Evolutionary conservation across 2,329 filamentous ascomycete species (phyloP), one percentile per base, ranked within the genome.

Genomic region (Hymenoscyphus fraxineus): DNA sequence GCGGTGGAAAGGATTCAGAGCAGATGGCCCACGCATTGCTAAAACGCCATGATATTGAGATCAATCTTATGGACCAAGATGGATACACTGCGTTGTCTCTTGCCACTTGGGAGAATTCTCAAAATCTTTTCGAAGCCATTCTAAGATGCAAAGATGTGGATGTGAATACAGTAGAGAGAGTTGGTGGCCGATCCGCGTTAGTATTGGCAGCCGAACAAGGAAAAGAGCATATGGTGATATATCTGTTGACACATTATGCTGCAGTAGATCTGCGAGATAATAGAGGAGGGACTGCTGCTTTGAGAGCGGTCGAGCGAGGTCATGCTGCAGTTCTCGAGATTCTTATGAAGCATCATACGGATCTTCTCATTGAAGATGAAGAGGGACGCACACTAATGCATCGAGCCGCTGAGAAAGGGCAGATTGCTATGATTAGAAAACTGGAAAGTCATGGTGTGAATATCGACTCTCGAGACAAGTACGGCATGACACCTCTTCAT

Each of bases 401-500:
- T 31, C 59, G 54, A 19, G 66, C 67, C 27, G 60, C 66, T 5
- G 65, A 65, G 47, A 40, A 56, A 13, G 62, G 62, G 0, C 51
- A 65, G 9, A 12, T 41, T 3, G 16, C 56, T 2, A 61, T 66
- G 6, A 55, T 69, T 5, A n/a, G 60, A 16, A 10, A 62, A 15
- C 41, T 69, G 12, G 39, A 61, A 15, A 41, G 38, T 7, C 60
- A 58, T 22, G 16, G 15, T 13, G 19, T 59, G 22, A 10, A 38
- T 2, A 22, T 64, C 1, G 63, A 66, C 47, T 15, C 54, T 39
- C 58, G 35, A 15, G 67, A 68, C 55, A 39, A 58, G 4, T 57
- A 60, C 47, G 65, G 64, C 19, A 68, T 70, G 68, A 67, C 65
- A 6, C 66, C 66, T 16, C 39, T 70, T 9, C 68, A 70, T 39